A percentile compares a stretch with the other conserved stretches of the same genome.
Conservation (phyloP, 1,284 basidiomycete genomes). For the Cronartium ribicola region DNA sequence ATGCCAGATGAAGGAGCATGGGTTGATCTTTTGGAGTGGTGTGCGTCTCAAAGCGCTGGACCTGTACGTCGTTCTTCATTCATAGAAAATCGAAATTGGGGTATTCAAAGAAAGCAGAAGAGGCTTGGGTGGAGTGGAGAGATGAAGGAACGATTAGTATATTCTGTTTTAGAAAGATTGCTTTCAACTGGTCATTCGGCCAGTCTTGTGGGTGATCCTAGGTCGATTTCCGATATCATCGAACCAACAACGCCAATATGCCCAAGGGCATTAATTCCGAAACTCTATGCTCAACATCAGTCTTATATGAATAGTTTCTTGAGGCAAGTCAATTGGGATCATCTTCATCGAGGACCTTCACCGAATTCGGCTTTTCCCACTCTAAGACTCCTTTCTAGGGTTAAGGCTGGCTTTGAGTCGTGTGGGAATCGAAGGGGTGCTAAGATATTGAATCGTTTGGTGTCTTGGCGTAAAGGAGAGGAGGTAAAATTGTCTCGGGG, state of each 20-base stretch:
- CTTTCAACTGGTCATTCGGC: background rate
- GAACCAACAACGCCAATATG: background rate
- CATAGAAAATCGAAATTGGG: too few species aligned
- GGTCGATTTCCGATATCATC: background rate
- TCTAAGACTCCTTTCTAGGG: conserved; percentile 28
- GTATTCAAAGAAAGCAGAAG: conserved; percentile 24
- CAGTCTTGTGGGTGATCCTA: background rate
- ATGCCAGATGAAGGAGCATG: conserved; percentile 36
- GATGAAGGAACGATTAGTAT: conserved; percentile 41
- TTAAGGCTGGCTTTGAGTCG: conserved; percentile 26
- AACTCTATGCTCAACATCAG: background rate
- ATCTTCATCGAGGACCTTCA: conserved; percentile 5
- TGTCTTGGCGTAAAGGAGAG: background rate
- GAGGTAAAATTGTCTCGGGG: too few species aligned
- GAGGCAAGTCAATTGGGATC: conserved; percentile 6
- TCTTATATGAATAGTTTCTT: background rate
- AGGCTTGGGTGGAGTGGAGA: conserved; percentile 37
- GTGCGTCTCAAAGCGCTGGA: conserved; percentile 28
- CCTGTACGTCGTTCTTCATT: conserved; percentile 10
- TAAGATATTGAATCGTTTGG: background rate
- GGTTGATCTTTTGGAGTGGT: conserved; percentile 41
- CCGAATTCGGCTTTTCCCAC: conserved; percentile 2
- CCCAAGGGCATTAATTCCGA: background rate
- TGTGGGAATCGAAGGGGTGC: conserved; percentile 6
- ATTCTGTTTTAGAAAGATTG: conserved; percentile 24